phyloP scores from a whole-genome alignment of 2,329 filamentous ascomycete species.

The Pezicula radicicola region DNA sequence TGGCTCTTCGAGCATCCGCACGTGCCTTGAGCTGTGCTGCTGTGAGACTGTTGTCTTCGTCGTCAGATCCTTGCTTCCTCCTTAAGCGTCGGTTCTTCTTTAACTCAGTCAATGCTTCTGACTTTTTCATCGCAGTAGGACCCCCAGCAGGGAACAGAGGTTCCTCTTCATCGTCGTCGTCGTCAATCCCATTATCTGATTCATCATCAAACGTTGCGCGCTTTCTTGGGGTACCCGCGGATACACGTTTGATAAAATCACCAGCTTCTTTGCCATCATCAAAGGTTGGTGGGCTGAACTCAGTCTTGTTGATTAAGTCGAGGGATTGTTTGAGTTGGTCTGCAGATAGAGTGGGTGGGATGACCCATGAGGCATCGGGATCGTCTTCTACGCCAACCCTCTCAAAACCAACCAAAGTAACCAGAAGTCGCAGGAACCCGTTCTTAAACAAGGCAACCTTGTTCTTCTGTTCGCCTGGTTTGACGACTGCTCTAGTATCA shows the following conservation, averaged over 20 bases:
- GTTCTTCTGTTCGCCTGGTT: conserved; percentile 60
- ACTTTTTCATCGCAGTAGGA: conserved; percentile 53
- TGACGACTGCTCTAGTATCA: conserved; percentile 23
- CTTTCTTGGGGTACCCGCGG: conserved; percentile 41
- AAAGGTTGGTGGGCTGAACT: conserved; percentile 75
- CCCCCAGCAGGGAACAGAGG: conserved; percentile 68
- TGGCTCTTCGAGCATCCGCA: conserved; percentile 58
- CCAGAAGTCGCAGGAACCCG: conserved; percentile 78
- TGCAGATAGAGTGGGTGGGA: conserved; percentile 65
- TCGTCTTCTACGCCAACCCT: conserved; percentile 59
- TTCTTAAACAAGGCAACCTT: conserved; percentile 84
- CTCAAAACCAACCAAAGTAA: conserved; percentile 72
- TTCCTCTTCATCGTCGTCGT: conserved; percentile 45
- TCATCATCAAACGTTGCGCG: conserved; percentile 69
- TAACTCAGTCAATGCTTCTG: conserved; percentile 52
- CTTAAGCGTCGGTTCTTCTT: conserved; percentile 55
- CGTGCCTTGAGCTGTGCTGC: conserved; percentile 61
- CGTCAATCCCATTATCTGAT: conserved; percentile 56
- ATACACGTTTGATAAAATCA: conserved; percentile 74
- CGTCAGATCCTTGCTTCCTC: conserved; percentile 31
- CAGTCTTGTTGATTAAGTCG: conserved; percentile 72
- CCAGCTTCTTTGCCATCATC: conserved; percentile 68
- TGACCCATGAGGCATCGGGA: conserved; percentile 72
- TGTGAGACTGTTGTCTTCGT: conserved; percentile 42
- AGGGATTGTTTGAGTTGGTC: conserved; percentile 65